These are phyloP conservation scores for Carallia pectinifolia DNA, from an alignment of 345 rosid genomes.

Conservation along the genomic window DNA sequence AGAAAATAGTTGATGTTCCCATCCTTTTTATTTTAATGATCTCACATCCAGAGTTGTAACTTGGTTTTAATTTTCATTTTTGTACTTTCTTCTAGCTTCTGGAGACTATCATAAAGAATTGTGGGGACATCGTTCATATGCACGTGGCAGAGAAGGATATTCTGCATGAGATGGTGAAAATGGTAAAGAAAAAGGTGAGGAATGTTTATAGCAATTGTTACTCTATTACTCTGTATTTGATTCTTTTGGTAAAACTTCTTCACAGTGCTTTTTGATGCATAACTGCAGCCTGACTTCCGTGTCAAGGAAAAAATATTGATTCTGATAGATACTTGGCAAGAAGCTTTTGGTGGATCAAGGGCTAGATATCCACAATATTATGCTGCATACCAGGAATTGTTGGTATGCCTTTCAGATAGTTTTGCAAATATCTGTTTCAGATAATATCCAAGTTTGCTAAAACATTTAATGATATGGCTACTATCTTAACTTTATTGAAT, in stretches of 20 bases:
- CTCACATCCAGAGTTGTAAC: conserved; percentile 9
- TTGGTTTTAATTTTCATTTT: conserved; percentile 22
- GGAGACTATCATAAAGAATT: conserved; percentile 96
- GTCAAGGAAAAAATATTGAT: conserved; percentile 92
- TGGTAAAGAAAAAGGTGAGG: conserved; percentile 87
- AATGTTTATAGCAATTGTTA: conserved; percentile 16
- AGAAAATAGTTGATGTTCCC: background rate
- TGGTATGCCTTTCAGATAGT: conserved; percentile 54
- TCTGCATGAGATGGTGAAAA: conserved; percentile 94
- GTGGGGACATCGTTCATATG: conserved; percentile 99
- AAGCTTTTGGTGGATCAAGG: conserved; percentile 95
- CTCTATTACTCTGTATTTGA: background rate
- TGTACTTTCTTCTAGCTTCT: conserved; percentile 54
- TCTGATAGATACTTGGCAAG: conserved; percentile 98
- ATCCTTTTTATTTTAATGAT: conserved; percentile 2
- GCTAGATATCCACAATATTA: conserved; percentile 98
- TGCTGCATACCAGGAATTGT: conserved; percentile 93
- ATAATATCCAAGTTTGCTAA: no score
- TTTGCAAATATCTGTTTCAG: no score
- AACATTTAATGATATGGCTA: background rate
- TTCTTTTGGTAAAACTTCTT: conserved; percentile 24
- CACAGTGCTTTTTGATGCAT: conserved; percentile 29
- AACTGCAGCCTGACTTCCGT: conserved; percentile 71
- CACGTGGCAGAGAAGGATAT: conserved; percentile 97
- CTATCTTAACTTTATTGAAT: conserved; percentile 4